Percentiles rank a stretch among this genome's conserved stretches.
phyloP scores from a whole-genome alignment of 2,329 filamentous ascomycete genomes.

The Chaetomium olivaceum region DNA sequence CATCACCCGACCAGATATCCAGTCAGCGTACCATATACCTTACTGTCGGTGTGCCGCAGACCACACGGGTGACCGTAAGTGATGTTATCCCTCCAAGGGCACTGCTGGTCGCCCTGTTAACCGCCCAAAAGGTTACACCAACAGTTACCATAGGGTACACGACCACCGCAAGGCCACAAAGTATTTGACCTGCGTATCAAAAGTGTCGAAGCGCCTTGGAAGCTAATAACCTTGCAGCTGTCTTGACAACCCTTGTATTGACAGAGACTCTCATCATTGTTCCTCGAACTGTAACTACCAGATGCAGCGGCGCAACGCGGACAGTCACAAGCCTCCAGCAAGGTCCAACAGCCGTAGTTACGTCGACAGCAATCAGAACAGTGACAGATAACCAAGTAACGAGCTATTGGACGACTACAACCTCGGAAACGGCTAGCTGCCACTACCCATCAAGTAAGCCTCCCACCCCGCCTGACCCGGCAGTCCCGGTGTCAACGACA shows the following conservation, averaged over 20 bases:
- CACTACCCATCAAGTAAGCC: conserved; percentile 38
- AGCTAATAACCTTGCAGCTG: conserved; percentile 26
- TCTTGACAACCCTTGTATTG: conserved; percentile 34
- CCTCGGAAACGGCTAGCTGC: conserved; percentile 39
- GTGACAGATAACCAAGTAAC: conserved; percentile 39
- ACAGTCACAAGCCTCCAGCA: conserved; percentile 41
- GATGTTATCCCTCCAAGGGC: neutral
- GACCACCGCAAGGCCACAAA: conserved; percentile 41
- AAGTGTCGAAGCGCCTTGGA: too few relatives aligned
- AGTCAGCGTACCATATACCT: conserved; percentile 42
- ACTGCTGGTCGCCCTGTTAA: neutral
- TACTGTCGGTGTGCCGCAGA: conserved; percentile 39
- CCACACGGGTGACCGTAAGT: conserved; percentile 39
- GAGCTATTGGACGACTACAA: conserved; percentile 38
- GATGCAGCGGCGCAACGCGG: conserved; percentile 39
- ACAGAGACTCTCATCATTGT: conserved; percentile 41
- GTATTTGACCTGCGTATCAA: conserved; percentile 31
- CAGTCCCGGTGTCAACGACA: neutral
- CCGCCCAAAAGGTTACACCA: conserved; percentile 39
- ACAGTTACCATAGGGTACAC: conserved; percentile 42
- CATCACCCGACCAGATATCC: conserved; percentile 38
- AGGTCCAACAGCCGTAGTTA: conserved; percentile 37
- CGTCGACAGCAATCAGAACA: conserved; percentile 38
- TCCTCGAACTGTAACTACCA: conserved; percentile 39
- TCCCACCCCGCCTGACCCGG: neutral